Evolutionary conservation across 805 yeast species (phyloP), one percentile per base, ranked within the genome.

Genomic region (Candida dajiaensis): DNA sequence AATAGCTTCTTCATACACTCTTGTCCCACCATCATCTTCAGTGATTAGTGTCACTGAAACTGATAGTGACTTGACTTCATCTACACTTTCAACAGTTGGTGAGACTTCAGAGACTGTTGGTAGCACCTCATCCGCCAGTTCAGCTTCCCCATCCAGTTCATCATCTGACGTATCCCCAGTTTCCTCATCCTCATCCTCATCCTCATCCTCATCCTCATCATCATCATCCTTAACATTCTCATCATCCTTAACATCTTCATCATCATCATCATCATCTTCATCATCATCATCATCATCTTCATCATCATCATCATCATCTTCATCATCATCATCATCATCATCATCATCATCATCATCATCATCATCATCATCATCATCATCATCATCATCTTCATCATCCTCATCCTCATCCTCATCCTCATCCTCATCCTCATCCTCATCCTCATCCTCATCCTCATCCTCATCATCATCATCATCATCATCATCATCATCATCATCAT

Each of bases 221-320:
- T 23, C 40, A n/a, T 4, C 41, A 2, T 20, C 42, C 19, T 28
- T 46, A 21, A 23, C 54, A 9, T 12, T 49, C 22, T 31, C 46
- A 8, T 18, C 52, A 13, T 20, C 50, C 13, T 21, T 52, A n/a
- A 20, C 47, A n/a, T 33, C 48, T 11, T 6, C 44, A 25, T 8
- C 28, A 18, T 31, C 35, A 4, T 39, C 52, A 31, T 44, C 49
- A 2, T 40, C 38, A 22, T 37, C 40, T 35, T 42, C 28, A 29
- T 20, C 42, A 41, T 38, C 52, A 33, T 41, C 41, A 25, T 50
- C 42, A 21, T 47, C 42, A 29, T 44, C 42, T 21, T 41, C 41
- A 21, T 12, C 49, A 13, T 26, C 48, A 16, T 42, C 55, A 8
- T 20, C 50, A 28, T 4, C 39, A 6, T 29, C 50, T 18, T 19